Base-by-base conservation (phyloP, 805 yeast species). In the Monosporozyma aerobia region DNA sequence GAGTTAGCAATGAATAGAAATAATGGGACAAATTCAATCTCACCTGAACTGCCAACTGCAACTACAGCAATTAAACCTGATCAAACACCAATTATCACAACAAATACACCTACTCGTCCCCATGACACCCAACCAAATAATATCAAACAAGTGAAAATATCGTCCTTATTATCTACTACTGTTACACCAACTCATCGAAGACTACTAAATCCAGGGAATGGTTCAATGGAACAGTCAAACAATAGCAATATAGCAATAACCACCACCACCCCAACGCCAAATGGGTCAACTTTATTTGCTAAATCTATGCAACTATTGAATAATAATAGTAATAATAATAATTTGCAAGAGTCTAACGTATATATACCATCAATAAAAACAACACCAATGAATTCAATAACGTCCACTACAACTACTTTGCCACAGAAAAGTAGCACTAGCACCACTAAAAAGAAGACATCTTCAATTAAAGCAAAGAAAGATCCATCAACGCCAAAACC, bases 1-100 rank as follows among this genome's bases (percentile, higher is more conserved):
- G 68, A 67, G 52, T 46, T 67, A 44, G 70, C 70, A 5, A 63
- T 59, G 45, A 67, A 67, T 50, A 60, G 70, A 53, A 65, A 43
- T 23, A 22, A 43, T 43, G 43, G 10, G 11, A 43, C 45, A 11
- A 23, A 23, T 43, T 23, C 45, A 43, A 9, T 5, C 5, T 13
- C 45, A 22, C 14, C 47, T 7, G n/a, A 25, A 19, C 25, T 43
- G 5, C 32, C 45, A 5, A 11, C 19, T 9, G 29, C 14, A 14
- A 41, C 27, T 41, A 40, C 19, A n/a, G 19, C 44, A n/a, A 39
- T 7, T 39, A 5, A 19, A 16, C n/a, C 22, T 39, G 43, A 39
- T 5, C 37, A 63, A 27, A 52, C 51, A 22, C 62, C 51, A 5
- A 58, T 56, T 47, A 53, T 51, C 9, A 37, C 52, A 13, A 51